phyloP scores from a whole-genome alignment of 2,329 filamentous ascomycete genomes.

The Epicoccum sorghinum region DNA sequence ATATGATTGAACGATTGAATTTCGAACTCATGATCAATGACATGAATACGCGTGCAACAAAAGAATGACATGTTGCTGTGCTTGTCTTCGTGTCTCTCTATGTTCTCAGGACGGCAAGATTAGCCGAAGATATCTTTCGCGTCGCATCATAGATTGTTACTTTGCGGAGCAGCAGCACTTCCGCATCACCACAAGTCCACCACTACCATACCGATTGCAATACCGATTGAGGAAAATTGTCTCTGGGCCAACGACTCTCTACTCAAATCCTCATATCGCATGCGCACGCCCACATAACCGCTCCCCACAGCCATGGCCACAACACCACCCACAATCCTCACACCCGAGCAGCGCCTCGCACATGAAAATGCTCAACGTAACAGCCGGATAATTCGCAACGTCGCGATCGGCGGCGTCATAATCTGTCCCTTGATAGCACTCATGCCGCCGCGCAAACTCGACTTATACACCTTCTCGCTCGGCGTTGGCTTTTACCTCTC shows the following conservation, averaged over 20 bases:
- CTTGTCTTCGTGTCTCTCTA: not conserved
- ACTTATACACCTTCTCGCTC: conserved; percentile 64
- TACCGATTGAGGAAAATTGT: no score
- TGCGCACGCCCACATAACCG: conserved; percentile 3
- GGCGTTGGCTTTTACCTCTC: conserved; percentile 56
- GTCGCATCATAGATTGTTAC: conserved; percentile 40
- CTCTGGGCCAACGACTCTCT: not conserved
- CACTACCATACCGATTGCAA: not conserved
- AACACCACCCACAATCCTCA: conserved; percentile 31
- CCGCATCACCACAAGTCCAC: conserved; percentile 9
- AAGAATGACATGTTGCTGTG: not conserved
- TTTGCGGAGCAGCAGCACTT: conserved; percentile 19
- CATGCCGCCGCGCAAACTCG: conserved; percentile 67
- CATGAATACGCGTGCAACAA: not conserved
- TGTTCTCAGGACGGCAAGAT: conserved; percentile 23
- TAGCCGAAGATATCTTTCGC: conserved; percentile 32
- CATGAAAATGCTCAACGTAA: conserved; percentile 40
- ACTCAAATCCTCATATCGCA: not conserved
- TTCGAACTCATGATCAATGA: not conserved
- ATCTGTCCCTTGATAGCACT: conserved; percentile 61
- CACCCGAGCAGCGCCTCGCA: conserved; percentile 44
- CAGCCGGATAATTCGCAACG: conserved; percentile 48
- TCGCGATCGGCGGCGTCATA: conserved; percentile 57
- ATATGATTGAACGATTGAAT: not conserved
- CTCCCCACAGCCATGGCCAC: conserved; percentile 29